These are phyloP conservation scores for Malania oleifera DNA, from an alignment of 164 flowering plant genomes.

Conservation along the genomic window DNA sequence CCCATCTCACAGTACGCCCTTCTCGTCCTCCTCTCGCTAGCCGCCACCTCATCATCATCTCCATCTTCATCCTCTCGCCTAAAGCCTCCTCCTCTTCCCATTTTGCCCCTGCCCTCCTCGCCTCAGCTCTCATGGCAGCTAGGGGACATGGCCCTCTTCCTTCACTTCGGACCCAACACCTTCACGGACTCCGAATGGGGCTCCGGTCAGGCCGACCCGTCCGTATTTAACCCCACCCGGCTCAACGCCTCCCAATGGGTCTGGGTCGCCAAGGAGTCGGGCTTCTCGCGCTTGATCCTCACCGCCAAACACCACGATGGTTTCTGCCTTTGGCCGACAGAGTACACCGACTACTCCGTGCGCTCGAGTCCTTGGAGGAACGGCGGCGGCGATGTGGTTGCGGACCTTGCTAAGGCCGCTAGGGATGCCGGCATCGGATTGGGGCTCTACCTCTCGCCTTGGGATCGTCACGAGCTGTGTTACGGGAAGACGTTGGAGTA, in stretches of 20 bases:
- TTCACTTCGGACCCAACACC: conserved; percentile 97
- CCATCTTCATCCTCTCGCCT: conserved; percentile 8
- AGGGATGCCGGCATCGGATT: conserved; percentile 50
- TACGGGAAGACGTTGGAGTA: conserved; percentile 82
- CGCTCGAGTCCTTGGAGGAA: conserved; percentile 58
- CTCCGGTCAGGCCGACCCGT: conserved; percentile 63
- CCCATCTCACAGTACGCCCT: conserved; percentile 5
- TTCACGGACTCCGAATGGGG: conserved; percentile 96
- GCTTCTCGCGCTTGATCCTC: conserved; percentile 66
- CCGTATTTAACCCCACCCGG: conserved; percentile 58
- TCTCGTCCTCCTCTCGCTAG: conserved; percentile 12
- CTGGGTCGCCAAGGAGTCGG: conserved; percentile 53
- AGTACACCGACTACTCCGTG: conserved; percentile 79
- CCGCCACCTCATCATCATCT: not conserved
- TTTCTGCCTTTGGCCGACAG: conserved; percentile 91
- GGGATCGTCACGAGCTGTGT: conserved; percentile 85
- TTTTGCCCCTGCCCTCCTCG: conserved; percentile 78
- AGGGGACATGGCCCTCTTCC: conserved; percentile 65
- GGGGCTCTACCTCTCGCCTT: conserved; percentile 89
- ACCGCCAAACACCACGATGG: conserved; percentile 97
- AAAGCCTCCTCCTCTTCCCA: conserved; percentile 78
- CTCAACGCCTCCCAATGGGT: conserved; percentile 84
- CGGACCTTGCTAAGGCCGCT: conserved; percentile 66
- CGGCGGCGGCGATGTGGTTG: conserved; percentile 77
- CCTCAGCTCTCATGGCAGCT: conserved; percentile 89